Base-by-base conservation (phyloP, 495 filamentous ascomycete genomes). In the Opeltia flavorubescens region DNA sequence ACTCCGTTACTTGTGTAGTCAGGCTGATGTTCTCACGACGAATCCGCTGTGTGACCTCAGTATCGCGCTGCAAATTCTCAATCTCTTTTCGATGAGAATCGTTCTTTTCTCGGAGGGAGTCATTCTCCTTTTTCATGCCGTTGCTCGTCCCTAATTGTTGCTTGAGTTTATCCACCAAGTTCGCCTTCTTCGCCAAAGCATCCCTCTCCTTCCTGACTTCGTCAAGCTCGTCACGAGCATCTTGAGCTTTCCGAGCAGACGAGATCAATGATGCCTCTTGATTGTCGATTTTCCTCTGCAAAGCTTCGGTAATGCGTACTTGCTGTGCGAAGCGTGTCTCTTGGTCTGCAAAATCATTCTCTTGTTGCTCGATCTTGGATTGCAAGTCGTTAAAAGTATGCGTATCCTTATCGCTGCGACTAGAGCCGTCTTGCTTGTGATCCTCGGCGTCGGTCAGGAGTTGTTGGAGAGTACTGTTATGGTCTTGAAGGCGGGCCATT, bases 151-250 rank as follows among this genome's bases (percentile, higher is more conserved):
- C 76, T 18, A 86, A 64, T 59, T 89, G 87, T 56, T 82, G 77
- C 50, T 78, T 76, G 53, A 81, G 80, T 48, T 84, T 81, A 47
- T 86, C 83, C 0, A 76, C 72, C 13, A 74, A 77, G 54, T 86
- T 93, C 23, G 85, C 81, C 58, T 85, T 86, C 61, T 83, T 82
- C n/a, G 74, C 67, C 6, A 89, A 72, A 49, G 86, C 77, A 46
- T 81, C 80, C 30, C 80, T 77, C 43, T 87, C 80, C 15, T 74
- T 77, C 48, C 79, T 81, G 30, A 89, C 71, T 48, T 84, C 75
- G 48, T 81, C 76, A 33, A 85, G 72, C 54, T 86, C 76, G 55
- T 78, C 75, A 33, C 78, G 71, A 13, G 82, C 64, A 43, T 72
- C 74, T 43, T 78, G 74, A 27, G 75, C 62, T 2, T 67, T 66